Percentiles rank a stretch among this genome's conserved stretches.
These are phyloP conservation scores for Ceratorhiza oryzae-sativae DNA, from an alignment of 1,284 basidiomycete species.

Conservation along the genomic window DNA sequence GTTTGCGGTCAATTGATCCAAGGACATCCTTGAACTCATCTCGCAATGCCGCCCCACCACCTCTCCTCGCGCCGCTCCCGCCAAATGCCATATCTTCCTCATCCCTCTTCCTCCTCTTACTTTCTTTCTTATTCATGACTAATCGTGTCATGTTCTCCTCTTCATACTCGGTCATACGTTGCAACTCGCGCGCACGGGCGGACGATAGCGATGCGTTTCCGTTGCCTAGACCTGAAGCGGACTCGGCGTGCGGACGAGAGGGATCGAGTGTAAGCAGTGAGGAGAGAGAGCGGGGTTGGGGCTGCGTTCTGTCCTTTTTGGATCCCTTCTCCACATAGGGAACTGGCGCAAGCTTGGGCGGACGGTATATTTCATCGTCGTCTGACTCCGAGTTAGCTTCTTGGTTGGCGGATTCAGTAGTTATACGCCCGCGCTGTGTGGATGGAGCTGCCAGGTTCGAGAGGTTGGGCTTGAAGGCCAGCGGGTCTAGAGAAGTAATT, in stretches of 20 bases:
- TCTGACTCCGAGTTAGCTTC: conserved; percentile 43
- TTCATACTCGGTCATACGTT: conserved; percentile 89
- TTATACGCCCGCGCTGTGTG: conserved; percentile 34
- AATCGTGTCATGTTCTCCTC: conserved; percentile 95
- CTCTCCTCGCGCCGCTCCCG: conserved; percentile 59
- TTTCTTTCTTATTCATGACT: conserved; percentile 91
- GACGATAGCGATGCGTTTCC: conserved; percentile 61
- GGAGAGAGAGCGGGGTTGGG: conserved; percentile 74
- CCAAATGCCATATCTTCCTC: conserved; percentile 95
- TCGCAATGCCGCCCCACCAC: conserved; percentile 73
- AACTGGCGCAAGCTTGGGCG: conserved; percentile 90
- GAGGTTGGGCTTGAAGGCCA: conserved; percentile 59
- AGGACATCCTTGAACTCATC: conserved; percentile 87
- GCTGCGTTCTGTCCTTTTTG: conserved; percentile 60
- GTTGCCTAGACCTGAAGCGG: conserved; percentile 79
- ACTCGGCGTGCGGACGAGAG: conserved; percentile 69
- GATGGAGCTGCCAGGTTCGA: conserved; percentile 60
- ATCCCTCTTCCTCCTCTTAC: conserved; percentile 77
- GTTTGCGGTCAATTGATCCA: conserved; percentile 59
- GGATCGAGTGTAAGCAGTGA: conserved; percentile 69
- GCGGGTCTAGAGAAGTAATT: conserved; percentile 47
- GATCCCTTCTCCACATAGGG: conserved; percentile 78
- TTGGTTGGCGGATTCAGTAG: conserved; percentile 49
- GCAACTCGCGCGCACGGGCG: conserved; percentile 76
- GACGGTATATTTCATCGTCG: conserved; percentile 78